These are phyloP conservation scores for Miscanthus lutarioriparius DNA, from an alignment of 176 grass and related monocot species.

Conservation along the genomic window DNA sequence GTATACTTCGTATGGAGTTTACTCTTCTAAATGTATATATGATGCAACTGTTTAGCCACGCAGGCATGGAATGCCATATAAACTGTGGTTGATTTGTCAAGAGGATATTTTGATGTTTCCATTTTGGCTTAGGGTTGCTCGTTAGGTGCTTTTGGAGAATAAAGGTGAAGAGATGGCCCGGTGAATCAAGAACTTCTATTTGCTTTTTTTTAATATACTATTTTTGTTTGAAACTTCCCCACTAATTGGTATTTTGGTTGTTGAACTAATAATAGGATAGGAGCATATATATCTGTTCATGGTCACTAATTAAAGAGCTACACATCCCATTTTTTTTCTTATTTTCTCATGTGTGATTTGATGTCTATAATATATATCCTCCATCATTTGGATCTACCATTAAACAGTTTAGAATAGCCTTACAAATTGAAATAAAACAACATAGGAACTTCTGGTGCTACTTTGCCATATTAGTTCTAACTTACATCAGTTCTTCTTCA, in stretches of 20 bases:
- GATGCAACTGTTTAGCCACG: constrained; percentile 29
- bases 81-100: neutral
- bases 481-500: neutral
- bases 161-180: neutral
- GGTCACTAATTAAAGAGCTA: neutral
- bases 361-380: neutral
- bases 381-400: neutral
- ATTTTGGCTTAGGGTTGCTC: constrained; percentile 39
- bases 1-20: constrained; percentile 22
- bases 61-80: constrained; percentile 32
- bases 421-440: neutral
- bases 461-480: neutral
- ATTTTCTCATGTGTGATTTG: neutral
- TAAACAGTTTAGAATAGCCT: neutral
- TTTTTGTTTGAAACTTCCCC: neutral
- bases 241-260: neutral
- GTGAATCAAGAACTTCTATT: neutral
- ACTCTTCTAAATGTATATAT: constrained; percentile 37
- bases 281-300: neutral
- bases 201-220: neutral
- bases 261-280: neutral
- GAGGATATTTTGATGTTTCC: constrained; percentile 35
- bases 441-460: neutral
- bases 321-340: neutral
- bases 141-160: neutral